Percentiles rank a stretch among this genome's conserved stretches.
These are phyloP conservation scores for Salinomyces thailandicus DNA, from an alignment of 2,329 filamentous ascomycete genomes.

Conservation along the genomic window DNA sequence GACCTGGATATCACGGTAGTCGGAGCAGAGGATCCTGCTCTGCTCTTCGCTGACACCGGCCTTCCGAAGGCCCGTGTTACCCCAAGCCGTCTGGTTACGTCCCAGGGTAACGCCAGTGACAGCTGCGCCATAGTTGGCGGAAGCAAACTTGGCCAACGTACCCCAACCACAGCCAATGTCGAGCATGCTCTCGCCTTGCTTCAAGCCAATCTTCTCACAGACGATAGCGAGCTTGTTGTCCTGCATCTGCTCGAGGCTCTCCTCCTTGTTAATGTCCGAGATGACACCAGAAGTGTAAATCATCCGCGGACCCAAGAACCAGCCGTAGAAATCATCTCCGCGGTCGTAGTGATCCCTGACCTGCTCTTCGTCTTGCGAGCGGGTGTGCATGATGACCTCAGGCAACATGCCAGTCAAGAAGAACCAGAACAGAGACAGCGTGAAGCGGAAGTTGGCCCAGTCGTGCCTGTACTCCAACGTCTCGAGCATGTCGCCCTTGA, in stretches of 20 bases:
- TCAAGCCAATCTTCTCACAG: constrained; percentile 85
- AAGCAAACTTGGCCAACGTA: constrained; percentile 86
- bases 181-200: constrained; percentile 71
- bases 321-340: constrained; percentile 95
- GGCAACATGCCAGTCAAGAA: constrained; percentile 81
- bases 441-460: constrained; percentile 93
- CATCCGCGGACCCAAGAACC: constrained; percentile 98
- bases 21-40: constrained; percentile 86
- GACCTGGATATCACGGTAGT: constrained; percentile 88
- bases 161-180: constrained; percentile 98
- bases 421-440: constrained; percentile 71
- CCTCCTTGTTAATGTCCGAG: constrained; percentile 74
- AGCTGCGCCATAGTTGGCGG: constrained; percentile 76
- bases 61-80: constrained; percentile 77
- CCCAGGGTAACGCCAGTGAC: constrained; percentile 88
- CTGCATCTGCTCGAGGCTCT: constrained; percentile 87
- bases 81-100: constrained; percentile 94
- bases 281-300: constrained; percentile 96
- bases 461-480: constrained; percentile 90
- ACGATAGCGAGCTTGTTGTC: constrained; percentile 95
- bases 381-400: constrained; percentile 85
- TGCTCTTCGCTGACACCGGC: constrained; percentile 76
- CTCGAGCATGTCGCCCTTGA: constrained; percentile 88
- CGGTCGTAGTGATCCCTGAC: constrained; percentile 96
- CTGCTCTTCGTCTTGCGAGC: constrained; percentile 93